phyloP scores from a whole-genome alignment of 495 filamentous ascomycete species.

The Astrothelium subdiscretum region DNA sequence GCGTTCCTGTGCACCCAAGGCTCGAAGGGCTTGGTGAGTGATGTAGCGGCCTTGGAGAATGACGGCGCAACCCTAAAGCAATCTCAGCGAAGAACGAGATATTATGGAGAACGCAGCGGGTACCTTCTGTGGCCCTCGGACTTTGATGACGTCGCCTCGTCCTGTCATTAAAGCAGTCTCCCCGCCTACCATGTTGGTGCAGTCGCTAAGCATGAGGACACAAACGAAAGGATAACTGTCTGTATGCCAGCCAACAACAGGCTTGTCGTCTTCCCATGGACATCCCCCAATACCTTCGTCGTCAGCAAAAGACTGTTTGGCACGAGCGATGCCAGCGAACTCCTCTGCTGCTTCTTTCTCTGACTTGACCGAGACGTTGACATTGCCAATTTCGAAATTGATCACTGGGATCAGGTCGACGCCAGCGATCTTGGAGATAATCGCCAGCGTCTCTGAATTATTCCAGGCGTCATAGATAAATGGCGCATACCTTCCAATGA shows the following conservation, averaged over 20 bases:
- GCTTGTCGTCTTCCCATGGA: slow-evolving; percentile 49
- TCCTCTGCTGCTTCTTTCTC: slow-evolving; percentile 42
- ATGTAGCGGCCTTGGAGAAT: slow-evolving; percentile 64
- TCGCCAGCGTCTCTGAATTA: slow-evolving; percentile 47
- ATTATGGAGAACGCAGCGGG: slow-evolving; percentile 9
- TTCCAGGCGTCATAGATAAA: slow-evolving; percentile 66
- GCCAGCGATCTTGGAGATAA: slow-evolving; percentile 62
- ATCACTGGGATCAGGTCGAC: slow-evolving; percentile 58
- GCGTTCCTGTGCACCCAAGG: slow-evolving; percentile 51
- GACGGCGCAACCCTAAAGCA: slow-evolving; percentile 48
- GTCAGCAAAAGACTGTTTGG: slow-evolving; percentile 30
- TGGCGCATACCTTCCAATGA: slow-evolving; percentile 40
- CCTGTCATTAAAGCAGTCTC: slow-evolving; percentile 57
- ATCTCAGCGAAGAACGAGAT: not conserved
- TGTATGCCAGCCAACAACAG: slow-evolving; percentile 61
- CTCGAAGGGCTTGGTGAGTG: slow-evolving; percentile 54
- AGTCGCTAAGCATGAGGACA: slow-evolving; percentile 65
- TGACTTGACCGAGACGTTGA: slow-evolving; percentile 55
- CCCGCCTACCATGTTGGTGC: slow-evolving; percentile 56
- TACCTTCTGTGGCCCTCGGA: slow-evolving; percentile 57
- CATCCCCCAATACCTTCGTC: slow-evolving; percentile 41
- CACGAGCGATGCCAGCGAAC: slow-evolving; percentile 25
- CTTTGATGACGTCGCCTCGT: slow-evolving; percentile 51
- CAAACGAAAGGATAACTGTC: slow-evolving; percentile 72
- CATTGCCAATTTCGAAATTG: slow-evolving; percentile 63